Evolutionary conservation across 2,329 filamentous ascomycete genomes (phyloP).

Genomic region (Thielaviopsis populi): DNA sequence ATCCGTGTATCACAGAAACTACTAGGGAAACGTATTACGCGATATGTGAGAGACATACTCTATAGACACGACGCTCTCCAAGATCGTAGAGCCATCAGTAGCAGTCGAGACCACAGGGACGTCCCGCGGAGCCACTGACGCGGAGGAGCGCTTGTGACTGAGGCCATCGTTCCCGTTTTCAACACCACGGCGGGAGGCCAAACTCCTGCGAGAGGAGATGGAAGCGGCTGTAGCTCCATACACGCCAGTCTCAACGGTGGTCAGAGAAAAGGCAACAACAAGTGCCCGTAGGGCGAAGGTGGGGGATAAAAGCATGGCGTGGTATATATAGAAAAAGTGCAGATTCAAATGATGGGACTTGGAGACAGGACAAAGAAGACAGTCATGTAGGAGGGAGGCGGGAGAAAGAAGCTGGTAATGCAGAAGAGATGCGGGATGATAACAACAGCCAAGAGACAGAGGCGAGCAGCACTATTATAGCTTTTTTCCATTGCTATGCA

Average conservation of each 20-base stretch:
- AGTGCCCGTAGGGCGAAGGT: conserved; percentile 15
- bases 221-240: not conserved
- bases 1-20: conserved; percentile 15
- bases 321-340: not conserved
- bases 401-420: too few relatives aligned
- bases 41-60: conserved; percentile 27
- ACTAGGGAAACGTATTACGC: not conserved
- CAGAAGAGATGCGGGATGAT: not conserved
- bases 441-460: not conserved
- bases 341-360: too few relatives aligned
- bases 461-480: not conserved
- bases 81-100: conserved; percentile 39
- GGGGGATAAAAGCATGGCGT: conserved; percentile 12
- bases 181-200: not conserved
- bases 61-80: conserved; percentile 39
- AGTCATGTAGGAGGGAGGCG: too few relatives aligned
- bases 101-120: conserved; percentile 28
- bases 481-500: not conserved
- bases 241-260: conserved; percentile 3
- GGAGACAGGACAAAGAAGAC: too few relatives aligned
- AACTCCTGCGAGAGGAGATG: not conserved
- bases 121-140: not conserved
- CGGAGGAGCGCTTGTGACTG: fast-evolving
- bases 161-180: not conserved
- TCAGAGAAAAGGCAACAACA: conserved; percentile 12